These are phyloP conservation scores for Trichoderma sp. DNA, from an alignment of 2,329 filamentous ascomycete genomes.

Conservation along the genomic window DNA sequence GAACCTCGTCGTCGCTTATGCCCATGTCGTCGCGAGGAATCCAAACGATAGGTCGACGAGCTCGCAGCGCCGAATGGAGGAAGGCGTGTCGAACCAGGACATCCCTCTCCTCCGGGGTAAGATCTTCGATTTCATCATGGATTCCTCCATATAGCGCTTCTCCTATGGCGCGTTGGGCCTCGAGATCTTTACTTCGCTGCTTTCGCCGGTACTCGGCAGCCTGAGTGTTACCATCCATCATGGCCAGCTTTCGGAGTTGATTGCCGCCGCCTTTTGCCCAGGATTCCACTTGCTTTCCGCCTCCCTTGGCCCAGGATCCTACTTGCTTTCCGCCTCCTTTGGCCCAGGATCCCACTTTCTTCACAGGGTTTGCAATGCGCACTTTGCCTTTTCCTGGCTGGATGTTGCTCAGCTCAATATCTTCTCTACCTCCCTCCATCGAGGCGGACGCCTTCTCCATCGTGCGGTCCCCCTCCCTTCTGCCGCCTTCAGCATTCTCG, in stretches of 20 bases:
- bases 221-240: slow-evolving; percentile 31
- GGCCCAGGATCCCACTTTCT: slow-evolving; percentile 48
- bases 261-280: slow-evolving; percentile 45
- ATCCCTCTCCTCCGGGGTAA: slow-evolving; percentile 86
- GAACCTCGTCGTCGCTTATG: slow-evolving; percentile 87
- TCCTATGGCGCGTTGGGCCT: slow-evolving; percentile 69
- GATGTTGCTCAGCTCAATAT: slow-evolving; percentile 42
- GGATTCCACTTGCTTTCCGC: slow-evolving; percentile 30
- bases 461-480: background rate
- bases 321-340: slow-evolving; percentile 40
- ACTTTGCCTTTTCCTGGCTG: slow-evolving; percentile 23
- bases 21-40: slow-evolving; percentile 88
- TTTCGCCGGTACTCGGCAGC: slow-evolving; percentile 48
- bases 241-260: slow-evolving; percentile 45
- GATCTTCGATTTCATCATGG: slow-evolving; percentile 89
- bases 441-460: slow-evolving; percentile 28
- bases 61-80: slow-evolving; percentile 81
- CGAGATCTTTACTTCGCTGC: slow-evolving; percentile 59
- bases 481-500: slow-evolving; percentile 40
- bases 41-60: slow-evolving; percentile 85
- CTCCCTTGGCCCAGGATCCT: slow-evolving; percentile 43
- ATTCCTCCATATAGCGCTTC: slow-evolving; percentile 82
- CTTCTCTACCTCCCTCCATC: slow-evolving; percentile 36
- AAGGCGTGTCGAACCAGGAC: slow-evolving; percentile 83
- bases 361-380: slow-evolving; percentile 43